Conservation (phyloP, 306 rosid species). For the Benincasa hispida region DNA sequence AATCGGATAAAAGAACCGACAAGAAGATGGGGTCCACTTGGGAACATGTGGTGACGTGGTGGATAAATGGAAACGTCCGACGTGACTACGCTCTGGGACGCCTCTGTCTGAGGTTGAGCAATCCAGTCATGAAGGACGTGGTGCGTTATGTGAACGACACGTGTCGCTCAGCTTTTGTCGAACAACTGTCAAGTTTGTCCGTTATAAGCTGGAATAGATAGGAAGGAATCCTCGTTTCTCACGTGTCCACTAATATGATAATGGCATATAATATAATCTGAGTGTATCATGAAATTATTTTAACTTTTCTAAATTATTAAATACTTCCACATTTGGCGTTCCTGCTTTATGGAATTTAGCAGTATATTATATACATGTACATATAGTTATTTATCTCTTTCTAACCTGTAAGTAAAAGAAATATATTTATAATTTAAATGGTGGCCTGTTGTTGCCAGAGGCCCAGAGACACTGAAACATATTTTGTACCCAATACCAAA, state of each 20-base stretch:
- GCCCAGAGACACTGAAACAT: not conserved
- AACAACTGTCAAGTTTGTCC: constrained; percentile 32
- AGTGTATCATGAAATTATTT: not conserved
- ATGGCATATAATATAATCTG: not conserved
- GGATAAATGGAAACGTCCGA: not conserved
- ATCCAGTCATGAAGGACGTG: constrained; percentile 24
- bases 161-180: not conserved
- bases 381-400: too few species aligned
- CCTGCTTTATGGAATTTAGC: not conserved
- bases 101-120: constrained; percentile 18
- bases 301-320: not conserved
- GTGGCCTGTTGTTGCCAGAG: not conserved
- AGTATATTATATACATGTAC: not conserved
- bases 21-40: constrained; percentile 10
- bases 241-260: constrained; percentile 25
- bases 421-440: not conserved
- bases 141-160: not conserved
- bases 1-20: too few species aligned
- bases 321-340: not conserved
- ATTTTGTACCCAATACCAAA: too few species aligned
- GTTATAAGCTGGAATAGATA: not conserved
- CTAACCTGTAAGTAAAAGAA: too few species aligned
- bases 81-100: not conserved
- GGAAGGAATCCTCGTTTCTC: constrained; percentile 26
- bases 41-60: constrained; percentile 18